Base-by-base conservation (phyloP, 78 protist genomes). In the Cavenderia fasciculata region DNA sequence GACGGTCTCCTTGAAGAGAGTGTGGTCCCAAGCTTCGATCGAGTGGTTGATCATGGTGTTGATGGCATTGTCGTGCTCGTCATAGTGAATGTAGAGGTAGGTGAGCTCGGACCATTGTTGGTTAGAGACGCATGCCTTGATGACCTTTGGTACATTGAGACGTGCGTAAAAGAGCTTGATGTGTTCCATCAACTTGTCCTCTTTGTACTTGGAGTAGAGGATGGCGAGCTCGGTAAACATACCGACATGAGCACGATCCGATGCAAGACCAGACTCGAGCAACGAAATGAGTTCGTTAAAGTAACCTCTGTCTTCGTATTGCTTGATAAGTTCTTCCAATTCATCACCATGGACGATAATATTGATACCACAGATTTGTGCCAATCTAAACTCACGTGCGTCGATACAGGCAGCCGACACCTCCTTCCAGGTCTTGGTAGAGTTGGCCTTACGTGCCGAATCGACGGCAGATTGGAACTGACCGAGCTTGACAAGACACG, bases 161-260 rank as follows among this genome's bases (percentile, higher is more conserved):
- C 98, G 82, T 10, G 87, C 44, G 88, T 93, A 95, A 92, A 43
- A 95, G 38, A 82, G 77, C 93, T 98, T 96, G 72, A 99, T 47
- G 94, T 98, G 98, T 73, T 99, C 99, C 99, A 98, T 97, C 52
- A 99, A 94, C 94, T 97, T 96, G 62, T 73, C 98, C 34, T 96
- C 98, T 85, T 70, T 38, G 96, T 96, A 97, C 93, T 97, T 87
- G 18, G 98, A 66, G 96, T 98, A 98, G 59, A 99, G 84, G 57
- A 96, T 90, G 34, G 99, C 99, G 49, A 99, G 97, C 92, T 95
- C 99, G 6, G 99, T 99, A 96, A 96, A 98, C 95, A 99, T 96
- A 49, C 99, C 99, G 94, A 92, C 96, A 86, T 97, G 99, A 4
- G 99, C 99, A 43, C 98, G 94, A 86, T 98, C 99, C 54, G 85